Percentiles rank a stretch among this genome's conserved stretches.
Conservation (phyloP, 2,329 filamentous ascomycete genomes). For the Sporothrix variecibatus region DNA sequence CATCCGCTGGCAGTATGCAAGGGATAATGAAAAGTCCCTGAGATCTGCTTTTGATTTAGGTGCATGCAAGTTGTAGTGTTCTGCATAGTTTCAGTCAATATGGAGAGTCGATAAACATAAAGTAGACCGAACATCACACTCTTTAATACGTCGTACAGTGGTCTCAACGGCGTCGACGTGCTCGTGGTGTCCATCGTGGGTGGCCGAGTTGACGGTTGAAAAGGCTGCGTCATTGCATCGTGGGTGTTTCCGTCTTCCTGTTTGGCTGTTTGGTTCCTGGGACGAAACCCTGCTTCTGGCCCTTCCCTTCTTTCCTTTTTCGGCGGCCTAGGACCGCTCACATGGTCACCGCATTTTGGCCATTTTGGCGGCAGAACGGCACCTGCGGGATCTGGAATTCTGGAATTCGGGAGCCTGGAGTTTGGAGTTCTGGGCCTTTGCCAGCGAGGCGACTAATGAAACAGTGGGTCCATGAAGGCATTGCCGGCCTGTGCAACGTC, state of each 20-base stretch:
- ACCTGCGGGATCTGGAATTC: not conserved
- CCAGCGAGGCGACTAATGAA: not conserved
- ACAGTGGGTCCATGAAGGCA: conserved; percentile 11
- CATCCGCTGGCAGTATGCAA: not conserved
- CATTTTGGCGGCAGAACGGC: not conserved
- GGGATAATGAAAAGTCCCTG: not conserved
- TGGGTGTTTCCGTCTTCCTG: conserved; percentile 20
- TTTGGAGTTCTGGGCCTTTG: not conserved
- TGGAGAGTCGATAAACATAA: too few relatives aligned
- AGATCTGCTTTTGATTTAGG: not conserved
- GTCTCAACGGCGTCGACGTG: not conserved
- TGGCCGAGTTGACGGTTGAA: not conserved
- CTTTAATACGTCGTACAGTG: too few relatives aligned
- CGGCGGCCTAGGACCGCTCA: not conserved
- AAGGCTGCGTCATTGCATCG: not conserved
- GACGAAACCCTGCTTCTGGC: not conserved
- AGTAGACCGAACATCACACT: too few relatives aligned
- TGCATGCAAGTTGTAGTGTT: not conserved
- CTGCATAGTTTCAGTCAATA: too few relatives aligned
- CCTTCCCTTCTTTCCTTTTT: not conserved
- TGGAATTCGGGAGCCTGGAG: conserved; percentile 7
- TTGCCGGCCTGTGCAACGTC: conserved; percentile 8
- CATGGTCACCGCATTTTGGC: not conserved
- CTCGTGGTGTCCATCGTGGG: not conserved
- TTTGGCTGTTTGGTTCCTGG: conserved; percentile 26